phyloP scores from a whole-genome alignment of 306 rosid genomes.

The Cucurbita ficifolia region DNA sequence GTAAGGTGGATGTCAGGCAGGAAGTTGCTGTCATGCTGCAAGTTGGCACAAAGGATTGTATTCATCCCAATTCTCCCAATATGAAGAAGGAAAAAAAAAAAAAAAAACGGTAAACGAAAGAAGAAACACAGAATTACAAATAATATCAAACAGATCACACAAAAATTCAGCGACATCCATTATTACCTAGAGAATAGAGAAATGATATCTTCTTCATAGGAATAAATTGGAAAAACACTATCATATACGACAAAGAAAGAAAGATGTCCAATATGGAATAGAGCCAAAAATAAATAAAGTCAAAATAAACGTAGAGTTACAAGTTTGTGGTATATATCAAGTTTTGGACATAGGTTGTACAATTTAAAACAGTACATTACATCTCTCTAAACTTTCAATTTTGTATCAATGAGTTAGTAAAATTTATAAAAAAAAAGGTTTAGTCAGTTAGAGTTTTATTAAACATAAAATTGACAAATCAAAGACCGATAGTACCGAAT shows the following conservation, averaged over 20 bases:
- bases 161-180: not conserved
- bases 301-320: too few relatives aligned
- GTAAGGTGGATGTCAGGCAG: slow-evolving; percentile 50
- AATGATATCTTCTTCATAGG: not conserved
- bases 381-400: too few relatives aligned
- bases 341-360: too few relatives aligned
- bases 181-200: not conserved
- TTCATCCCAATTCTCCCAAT: slow-evolving; percentile 71
- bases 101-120: not conserved
- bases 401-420: not conserved
- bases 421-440: not conserved
- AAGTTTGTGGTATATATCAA: too few relatives aligned
- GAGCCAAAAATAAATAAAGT: not conserved
- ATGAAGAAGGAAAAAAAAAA: not conserved
- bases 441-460: not conserved
- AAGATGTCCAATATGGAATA: not conserved
- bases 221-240: not conserved
- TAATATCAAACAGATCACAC: not conserved
- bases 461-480: not conserved
- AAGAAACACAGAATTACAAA: not conserved
- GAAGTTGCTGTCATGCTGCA: slow-evolving; percentile 25
- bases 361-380: too few relatives aligned
- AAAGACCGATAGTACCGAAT: too few relatives aligned
- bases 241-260: not conserved
- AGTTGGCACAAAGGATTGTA: slow-evolving; percentile 52